A percentile compares a stretch with the other conserved stretches of the same genome.
These are phyloP conservation scores for Dissophora globulifera DNA, from an alignment of 192 early-diverging fungal genomes.

Conservation along the genomic window DNA sequence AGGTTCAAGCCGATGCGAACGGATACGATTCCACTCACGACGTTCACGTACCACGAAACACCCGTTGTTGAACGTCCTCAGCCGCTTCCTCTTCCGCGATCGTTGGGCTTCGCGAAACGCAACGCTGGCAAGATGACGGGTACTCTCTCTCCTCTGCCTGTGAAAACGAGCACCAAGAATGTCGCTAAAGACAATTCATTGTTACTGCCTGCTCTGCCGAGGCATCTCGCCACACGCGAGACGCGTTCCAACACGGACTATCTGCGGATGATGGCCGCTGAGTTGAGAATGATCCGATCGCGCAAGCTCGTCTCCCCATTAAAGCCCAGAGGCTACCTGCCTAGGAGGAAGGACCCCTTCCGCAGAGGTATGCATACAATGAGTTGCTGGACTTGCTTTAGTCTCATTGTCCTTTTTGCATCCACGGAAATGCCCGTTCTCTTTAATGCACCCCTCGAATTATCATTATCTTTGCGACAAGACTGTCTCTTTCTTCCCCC, in stretches of 20 bases:
- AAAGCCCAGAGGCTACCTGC: constrained; percentile 55
- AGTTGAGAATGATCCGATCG: constrained; percentile 63
- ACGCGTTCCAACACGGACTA: constrained; percentile 59
- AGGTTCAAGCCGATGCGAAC: constrained; percentile 39
- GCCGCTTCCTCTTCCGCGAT: constrained; percentile 11
- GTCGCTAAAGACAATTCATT: constrained; percentile 2
- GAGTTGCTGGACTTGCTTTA: too few species aligned
- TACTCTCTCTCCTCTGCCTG: constrained; percentile 17
- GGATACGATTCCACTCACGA: constrained; percentile 46
- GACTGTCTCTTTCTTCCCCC: not conserved
- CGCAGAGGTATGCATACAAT: constrained; percentile 31
- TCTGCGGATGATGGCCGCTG: constrained; percentile 61
- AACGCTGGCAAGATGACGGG: not conserved
- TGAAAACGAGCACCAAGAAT: constrained; percentile 17
- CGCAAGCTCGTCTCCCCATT: constrained; percentile 59
- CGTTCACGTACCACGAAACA: constrained; percentile 50
- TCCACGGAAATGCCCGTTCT: not conserved
- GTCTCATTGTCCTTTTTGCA: not conserved
- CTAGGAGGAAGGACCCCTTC: constrained; percentile 54
- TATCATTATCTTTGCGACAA: too few species aligned
- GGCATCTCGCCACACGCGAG: constrained; percentile 45
- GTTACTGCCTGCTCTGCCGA: constrained; percentile 28
- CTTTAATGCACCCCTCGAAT: constrained; percentile 2
- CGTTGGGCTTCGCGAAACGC: not conserved
- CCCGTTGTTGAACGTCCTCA: constrained; percentile 36